Conservation (phyloP, 2,329 filamentous ascomycete genomes). For the Calycina herbarum region DNA sequence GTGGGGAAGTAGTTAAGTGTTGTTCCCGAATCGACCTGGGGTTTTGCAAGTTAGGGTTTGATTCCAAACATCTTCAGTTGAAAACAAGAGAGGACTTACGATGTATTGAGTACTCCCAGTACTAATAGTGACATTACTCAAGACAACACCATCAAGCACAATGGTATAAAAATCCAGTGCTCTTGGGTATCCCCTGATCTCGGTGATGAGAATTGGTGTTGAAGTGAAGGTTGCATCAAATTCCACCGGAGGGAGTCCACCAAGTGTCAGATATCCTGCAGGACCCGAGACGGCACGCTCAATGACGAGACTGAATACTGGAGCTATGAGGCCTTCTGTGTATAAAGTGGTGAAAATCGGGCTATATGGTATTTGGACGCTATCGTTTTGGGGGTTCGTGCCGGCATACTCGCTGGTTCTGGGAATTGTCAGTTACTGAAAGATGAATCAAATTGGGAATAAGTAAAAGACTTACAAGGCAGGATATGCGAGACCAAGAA, state of each 20-base stretch:
- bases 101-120: slow-evolving; percentile 21
- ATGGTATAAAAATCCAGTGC: slow-evolving; percentile 30
- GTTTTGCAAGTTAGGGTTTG: not conserved
- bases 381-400: too few relatives aligned
- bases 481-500: slow-evolving; percentile 52
- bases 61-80: too few relatives aligned
- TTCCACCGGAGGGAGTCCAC: slow-evolving; percentile 48
- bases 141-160: slow-evolving; percentile 17
- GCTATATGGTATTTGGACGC: slow-evolving; percentile 40
- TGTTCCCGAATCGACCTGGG: slow-evolving; percentile 44
- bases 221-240: slow-evolving; percentile 25
- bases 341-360: slow-evolving; percentile 52
- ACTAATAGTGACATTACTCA: slow-evolving; percentile 13
- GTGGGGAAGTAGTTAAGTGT: slow-evolving; percentile 43
- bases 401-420: too few relatives aligned
- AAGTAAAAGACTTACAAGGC: slow-evolving; percentile 34
- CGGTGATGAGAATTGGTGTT: slow-evolving; percentile 22
- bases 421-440: too few relatives aligned
- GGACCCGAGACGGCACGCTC: slow-evolving; percentile 36
- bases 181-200: slow-evolving; percentile 9
- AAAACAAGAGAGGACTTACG: slow-evolving; percentile 25
- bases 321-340: slow-evolving; percentile 42
- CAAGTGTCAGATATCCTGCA: slow-evolving; percentile 49
- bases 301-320: slow-evolving; percentile 51
- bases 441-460: too few relatives aligned